A percentile compares a stretch with the other conserved stretches of the same genome.
phyloP scores from a whole-genome alignment of 345 rosid genomes.

The Combretum micranthum region DNA sequence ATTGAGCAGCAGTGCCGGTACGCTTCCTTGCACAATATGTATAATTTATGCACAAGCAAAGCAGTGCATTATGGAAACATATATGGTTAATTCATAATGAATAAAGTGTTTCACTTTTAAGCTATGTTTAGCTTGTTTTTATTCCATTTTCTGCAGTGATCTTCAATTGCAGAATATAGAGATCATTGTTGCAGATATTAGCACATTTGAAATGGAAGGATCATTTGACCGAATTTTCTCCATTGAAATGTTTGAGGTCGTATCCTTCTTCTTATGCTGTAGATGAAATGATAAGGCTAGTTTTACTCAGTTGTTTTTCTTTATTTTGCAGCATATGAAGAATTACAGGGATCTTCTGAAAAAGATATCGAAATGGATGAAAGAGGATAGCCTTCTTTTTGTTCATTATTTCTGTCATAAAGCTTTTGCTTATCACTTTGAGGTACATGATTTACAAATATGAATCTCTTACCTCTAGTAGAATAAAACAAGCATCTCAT shows the following conservation, averaged over 20 bases:
- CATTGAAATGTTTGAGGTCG: slow-evolving; percentile 88
- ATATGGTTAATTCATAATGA: background rate
- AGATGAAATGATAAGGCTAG: background rate
- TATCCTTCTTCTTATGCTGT: background rate
- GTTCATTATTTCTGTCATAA: slow-evolving; percentile 88
- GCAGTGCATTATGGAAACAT: background rate
- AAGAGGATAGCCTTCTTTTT: slow-evolving; percentile 60
- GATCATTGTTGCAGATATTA: slow-evolving; percentile 72
- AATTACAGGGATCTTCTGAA: slow-evolving; percentile 64
- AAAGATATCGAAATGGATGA: slow-evolving; percentile 86
- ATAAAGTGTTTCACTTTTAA: background rate
- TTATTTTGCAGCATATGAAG: slow-evolving; percentile 68
- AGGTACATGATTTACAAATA: slow-evolving; percentile 30
- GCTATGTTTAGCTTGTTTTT: background rate
- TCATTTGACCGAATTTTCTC: slow-evolving; percentile 64
- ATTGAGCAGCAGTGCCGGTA: slow-evolving; percentile 69
- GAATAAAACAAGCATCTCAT: background rate
- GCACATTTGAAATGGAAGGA: slow-evolving; percentile 70
- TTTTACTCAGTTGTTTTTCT: background rate
- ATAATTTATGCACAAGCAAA: background rate
- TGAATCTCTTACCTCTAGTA: background rate
- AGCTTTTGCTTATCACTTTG: slow-evolving; percentile 78
- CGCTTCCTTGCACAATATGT: background rate
- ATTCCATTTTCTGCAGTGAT: slow-evolving; percentile 23
- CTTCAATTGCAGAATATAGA: slow-evolving; percentile 59